phyloP scores from a whole-genome alignment of 768 basidiomycete species.

The Xerocomellus dryophilus region DNA sequence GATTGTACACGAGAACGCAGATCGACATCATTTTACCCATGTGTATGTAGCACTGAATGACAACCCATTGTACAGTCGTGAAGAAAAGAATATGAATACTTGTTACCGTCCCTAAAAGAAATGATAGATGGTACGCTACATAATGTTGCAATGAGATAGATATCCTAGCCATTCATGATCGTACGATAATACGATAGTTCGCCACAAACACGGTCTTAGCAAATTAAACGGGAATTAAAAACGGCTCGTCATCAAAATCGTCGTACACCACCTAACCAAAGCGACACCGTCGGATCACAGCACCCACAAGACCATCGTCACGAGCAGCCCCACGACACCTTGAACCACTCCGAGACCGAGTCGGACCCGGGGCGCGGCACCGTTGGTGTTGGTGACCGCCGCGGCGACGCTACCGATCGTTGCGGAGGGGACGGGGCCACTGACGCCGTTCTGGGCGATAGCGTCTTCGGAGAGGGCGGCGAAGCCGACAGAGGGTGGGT shows the following conservation, averaged over 20 bases:
- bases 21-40: neutral
- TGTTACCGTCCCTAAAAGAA: too few relatives aligned
- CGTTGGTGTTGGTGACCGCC: constrained; percentile 36
- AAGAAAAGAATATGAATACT: neutral
- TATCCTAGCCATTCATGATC: neutral
- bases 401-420: constrained; percentile 56
- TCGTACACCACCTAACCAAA: too few relatives aligned
- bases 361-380: neutral
- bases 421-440: constrained; percentile 44
- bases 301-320: neutral
- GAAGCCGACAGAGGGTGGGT: constrained; percentile 50
- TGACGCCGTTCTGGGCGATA: constrained; percentile 28
- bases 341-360: neutral
- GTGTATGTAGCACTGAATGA: constrained; percentile 4
- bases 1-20: neutral
- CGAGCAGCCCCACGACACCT: neutral
- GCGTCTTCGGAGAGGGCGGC: constrained; percentile 40
- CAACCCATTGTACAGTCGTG: neutral
- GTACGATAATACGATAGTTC: neutral
- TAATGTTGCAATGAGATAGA: neutral
- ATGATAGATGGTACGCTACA: neutral
- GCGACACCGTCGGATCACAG: neutral
- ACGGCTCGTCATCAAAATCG: neutral
- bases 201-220: neutral
- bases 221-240: neutral